Evolutionary conservation across 768 basidiomycete genomes (phyloP).

Genomic region (Trametes punicea): DNA sequence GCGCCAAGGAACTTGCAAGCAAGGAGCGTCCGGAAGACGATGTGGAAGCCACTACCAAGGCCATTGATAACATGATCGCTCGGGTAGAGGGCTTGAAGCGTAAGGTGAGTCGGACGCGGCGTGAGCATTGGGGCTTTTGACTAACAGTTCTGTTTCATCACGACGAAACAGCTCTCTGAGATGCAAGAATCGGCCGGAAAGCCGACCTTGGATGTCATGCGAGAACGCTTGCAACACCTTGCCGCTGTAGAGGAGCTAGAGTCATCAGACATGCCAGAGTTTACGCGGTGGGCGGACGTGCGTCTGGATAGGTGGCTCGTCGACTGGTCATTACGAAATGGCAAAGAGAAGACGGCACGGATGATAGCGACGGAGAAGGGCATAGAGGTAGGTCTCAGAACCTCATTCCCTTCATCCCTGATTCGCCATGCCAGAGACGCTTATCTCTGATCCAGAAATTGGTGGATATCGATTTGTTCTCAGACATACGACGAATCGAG

Average conservation of each 20-base stretch:
- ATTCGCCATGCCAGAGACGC: too few species aligned
- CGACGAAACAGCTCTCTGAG: constrained; percentile 42
- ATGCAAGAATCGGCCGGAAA: constrained; percentile 43
- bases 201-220: constrained; percentile 69
- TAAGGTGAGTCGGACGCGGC: constrained; percentile 56
- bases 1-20: constrained; percentile 56
- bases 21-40: constrained; percentile 31
- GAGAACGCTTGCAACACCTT: constrained; percentile 73
- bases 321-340: constrained; percentile 85
- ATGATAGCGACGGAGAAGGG: constrained; percentile 70
- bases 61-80: constrained; percentile 73
- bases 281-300: constrained; percentile 73
- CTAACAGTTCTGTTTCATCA: neutral
- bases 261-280: constrained; percentile 50
- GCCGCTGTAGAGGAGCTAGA: constrained; percentile 57
- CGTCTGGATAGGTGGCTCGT: constrained; percentile 87
- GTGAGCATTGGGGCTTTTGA: neutral
- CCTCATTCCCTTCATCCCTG: neutral
- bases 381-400: constrained; percentile 59
- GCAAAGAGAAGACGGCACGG: constrained; percentile 73
- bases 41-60: constrained; percentile 45
- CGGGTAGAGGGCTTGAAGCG: constrained; percentile 79
- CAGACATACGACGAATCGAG: constrained; percentile 86
- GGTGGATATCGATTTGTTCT: constrained; percentile 90
- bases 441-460: constrained; percentile 64